These are phyloP conservation scores for Camellia granthamiana DNA, from an alignment of 148 eudicot genomes.

Conservation along the genomic window DNA sequence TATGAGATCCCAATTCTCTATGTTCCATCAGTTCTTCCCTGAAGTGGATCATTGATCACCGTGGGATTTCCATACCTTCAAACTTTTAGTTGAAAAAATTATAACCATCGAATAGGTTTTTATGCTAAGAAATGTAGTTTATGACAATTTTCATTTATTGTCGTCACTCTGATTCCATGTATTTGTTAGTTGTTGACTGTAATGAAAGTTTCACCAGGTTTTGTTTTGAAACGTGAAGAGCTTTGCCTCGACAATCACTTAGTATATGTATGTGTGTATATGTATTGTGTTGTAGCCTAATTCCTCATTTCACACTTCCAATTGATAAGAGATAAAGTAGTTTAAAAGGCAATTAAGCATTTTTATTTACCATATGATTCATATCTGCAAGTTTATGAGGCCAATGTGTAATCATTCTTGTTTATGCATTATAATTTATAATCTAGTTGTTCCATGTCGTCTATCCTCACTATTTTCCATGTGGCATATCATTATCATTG, in stretches of 20 bases:
- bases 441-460: not conserved
- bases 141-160: not conserved
- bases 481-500: not conserved
- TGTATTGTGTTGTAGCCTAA: not conserved
- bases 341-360: not conserved
- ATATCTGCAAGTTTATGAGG: not conserved
- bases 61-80: not conserved
- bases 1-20: not conserved
- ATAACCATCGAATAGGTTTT: not conserved
- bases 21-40: not conserved
- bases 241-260: not conserved
- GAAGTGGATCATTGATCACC: not conserved
- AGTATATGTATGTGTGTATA: not conserved
- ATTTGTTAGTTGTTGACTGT: not conserved
- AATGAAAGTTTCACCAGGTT: not conserved
- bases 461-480: not conserved
- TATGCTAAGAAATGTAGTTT: not conserved
- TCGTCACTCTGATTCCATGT: not conserved
- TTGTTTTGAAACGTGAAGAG: not conserved
- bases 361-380: not conserved
- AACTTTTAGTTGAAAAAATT: not conserved
- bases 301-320: not conserved
- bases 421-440: not conserved
- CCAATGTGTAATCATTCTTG: conserved; percentile 1
- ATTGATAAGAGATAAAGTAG: not conserved